Base-by-base conservation (phyloP, 1,139 yeast species). In the Geotrichum phurueaensis region DNA sequence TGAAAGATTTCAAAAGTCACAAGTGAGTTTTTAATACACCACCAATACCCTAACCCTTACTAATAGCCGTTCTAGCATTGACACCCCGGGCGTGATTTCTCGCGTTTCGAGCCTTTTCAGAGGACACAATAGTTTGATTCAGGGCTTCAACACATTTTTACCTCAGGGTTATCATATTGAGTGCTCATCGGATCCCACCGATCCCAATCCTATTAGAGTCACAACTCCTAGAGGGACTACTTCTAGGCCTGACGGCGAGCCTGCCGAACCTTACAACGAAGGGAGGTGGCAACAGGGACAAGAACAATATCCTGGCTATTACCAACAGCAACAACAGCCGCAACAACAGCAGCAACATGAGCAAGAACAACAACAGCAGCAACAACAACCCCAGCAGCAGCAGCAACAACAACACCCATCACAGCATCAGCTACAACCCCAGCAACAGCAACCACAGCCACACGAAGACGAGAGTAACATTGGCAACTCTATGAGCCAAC, bases 1-100 rank as follows among this genome's bases (percentile, higher is more conserved):
- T 94, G 99, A 94, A 94, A 76, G 99, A 95, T 72, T 95, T 95
- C 78, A 94, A 95, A 77, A 87, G 96, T 56, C 97, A 92, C 76
- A 84, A 84, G 78, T 82, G 75, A 65, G 83, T 79, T 62, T 63
- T 27, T 23, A 18, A n/a, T 27, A 6, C 23, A 12, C 18, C 27
- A 15, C n/a, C 12, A 29, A n/a, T 6, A 13, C 39, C 47, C 29
- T 36, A 39, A 27, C 52, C 47, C 56, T 29, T 55, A 29, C 54
- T 39, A 54, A 54, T 56, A 23, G 54, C 33, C 52, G 31, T 9
- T 53, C 52, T 68, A 84, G 89, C 66, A 92, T 94, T 70, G 98
- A 95, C 74, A 94, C 99, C 1, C 99, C 99, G 0, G 99, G 98
- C 23, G 99, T 94, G 47, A 94, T 94, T 71, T 97, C 91, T 71